Base-by-base conservation (phyloP, 2,329 filamentous ascomycete genomes). In the Tolypocladium paradoxum region DNA sequence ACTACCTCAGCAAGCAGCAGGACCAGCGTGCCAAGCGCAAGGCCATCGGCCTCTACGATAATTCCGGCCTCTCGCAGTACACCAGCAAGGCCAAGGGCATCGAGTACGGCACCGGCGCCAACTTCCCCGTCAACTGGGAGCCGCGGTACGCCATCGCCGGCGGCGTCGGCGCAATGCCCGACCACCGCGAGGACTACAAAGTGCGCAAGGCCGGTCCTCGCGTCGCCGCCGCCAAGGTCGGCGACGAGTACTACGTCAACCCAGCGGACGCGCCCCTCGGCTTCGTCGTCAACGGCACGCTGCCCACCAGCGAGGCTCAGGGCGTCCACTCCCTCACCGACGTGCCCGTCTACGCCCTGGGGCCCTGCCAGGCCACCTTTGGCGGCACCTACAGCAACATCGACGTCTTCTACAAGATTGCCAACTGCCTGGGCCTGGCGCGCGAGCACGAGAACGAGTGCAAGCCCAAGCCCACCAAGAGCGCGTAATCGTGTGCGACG, bases 81-180 rank as follows among this genome's bases (percentile, higher is more conserved):
- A 82, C 80, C 5, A 72, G 80, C 43, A 72, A 76, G 52, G 70
- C 72, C 57, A 70, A 73, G 37, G 78, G 79, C 55, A 76, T 87
- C 58, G 79, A 80, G 54, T 92, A 92, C 74, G 78, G 78, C 61
- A 87, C 87, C 24, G 85, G 85, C 50, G 76, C 81, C 60, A 81
- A 87, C 72, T 95, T 93, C 76, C 89, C 89, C 22, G 76, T 80
- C 57, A 90, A 89, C 74, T 93, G 89, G 88, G 85, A 89, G 65
- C 89, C 89, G 16, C 81, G 89, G 34, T 93, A 92, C 71, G 86
- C 87, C 54, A 81, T 95, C 50, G 88, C 87, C 53, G 78, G 83
- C 40, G 89, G 89, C 50, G 69, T 89, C 35, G 81, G 76, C 49
- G 87, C 87, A 34, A 78, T 79, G 64, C 89, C 89, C 0, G 89